These are phyloP conservation scores for Pyrenochaeta sp. DNA, from an alignment of 2,329 filamentous ascomycete species.

Conservation along the genomic window DNA sequence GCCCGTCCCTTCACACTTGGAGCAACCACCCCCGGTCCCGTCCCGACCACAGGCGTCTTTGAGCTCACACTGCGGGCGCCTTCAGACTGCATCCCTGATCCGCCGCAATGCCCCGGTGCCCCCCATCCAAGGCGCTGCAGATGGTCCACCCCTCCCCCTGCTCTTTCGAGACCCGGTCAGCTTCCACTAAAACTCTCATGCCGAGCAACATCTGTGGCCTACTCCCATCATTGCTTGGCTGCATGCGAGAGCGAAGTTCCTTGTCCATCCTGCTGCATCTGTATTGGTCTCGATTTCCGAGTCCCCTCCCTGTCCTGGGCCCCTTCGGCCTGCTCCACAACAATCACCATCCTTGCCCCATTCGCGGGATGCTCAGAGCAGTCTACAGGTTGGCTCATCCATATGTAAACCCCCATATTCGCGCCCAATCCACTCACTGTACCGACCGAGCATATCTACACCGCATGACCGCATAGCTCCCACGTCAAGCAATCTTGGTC, in stretches of 20 bases:
- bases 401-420: slow-evolving; percentile 48
- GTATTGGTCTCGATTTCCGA: slow-evolving; percentile 41
- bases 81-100: slow-evolving; percentile 39
- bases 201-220: slow-evolving; percentile 35
- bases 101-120: slow-evolving; percentile 34
- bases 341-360: slow-evolving; percentile 44
- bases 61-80: slow-evolving; percentile 21
- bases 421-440: slow-evolving; percentile 34
- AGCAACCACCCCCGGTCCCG: slow-evolving; percentile 35
- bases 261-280: slow-evolving; percentile 43
- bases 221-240: slow-evolving; percentile 42
- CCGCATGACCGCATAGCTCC: slow-evolving; percentile 38
- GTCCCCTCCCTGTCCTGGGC: slow-evolving; percentile 37
- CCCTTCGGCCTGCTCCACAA: slow-evolving; percentile 40
- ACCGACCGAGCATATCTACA: slow-evolving; percentile 39
- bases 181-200: slow-evolving; percentile 43
- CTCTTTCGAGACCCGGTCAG: slow-evolving; percentile 30
- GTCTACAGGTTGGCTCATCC: slow-evolving; percentile 34
- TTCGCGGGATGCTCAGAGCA: slow-evolving; percentile 39
- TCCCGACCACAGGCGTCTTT: slow-evolving; percentile 32
- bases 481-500: slow-evolving; percentile 36
- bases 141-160: slow-evolving; percentile 26
- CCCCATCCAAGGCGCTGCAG: slow-evolving; percentile 30
- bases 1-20: slow-evolving; percentile 38
- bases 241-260: slow-evolving; percentile 43